These are phyloP conservation scores for Sporisorium sorghi DNA, from an alignment of 1,284 basidiomycete species.

Conservation along the genomic window DNA sequence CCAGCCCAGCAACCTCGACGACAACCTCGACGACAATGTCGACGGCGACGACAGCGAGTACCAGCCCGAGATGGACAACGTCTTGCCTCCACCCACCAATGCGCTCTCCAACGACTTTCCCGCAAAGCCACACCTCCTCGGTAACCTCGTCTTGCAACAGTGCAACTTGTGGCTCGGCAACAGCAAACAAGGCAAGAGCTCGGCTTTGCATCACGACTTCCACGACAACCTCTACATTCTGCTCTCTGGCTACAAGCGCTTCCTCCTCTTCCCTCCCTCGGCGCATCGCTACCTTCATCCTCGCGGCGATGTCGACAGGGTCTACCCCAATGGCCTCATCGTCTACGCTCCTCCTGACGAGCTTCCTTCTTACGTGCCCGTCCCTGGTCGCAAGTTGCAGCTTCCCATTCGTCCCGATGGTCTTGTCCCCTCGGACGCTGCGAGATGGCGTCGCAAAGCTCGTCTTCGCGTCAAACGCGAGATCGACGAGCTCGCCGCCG, in stretches of 20 bases:
- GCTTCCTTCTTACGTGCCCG: slow-evolving; percentile 41
- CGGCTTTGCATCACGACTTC: slow-evolving; percentile 67
- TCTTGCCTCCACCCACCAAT: slow-evolving; percentile 63
- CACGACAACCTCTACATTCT: slow-evolving; percentile 69
- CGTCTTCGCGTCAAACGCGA: slow-evolving; percentile 44
- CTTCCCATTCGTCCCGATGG: slow-evolving; percentile 61
- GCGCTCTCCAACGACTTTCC: slow-evolving; percentile 62
- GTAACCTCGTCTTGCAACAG: slow-evolving; percentile 66
- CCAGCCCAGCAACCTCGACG: neutral
- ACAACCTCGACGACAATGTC: slow-evolving; percentile 37
- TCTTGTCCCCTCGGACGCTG: slow-evolving; percentile 61
- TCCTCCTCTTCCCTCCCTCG: slow-evolving; percentile 66
- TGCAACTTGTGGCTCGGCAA: slow-evolving; percentile 68
- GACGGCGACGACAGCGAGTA: slow-evolving; percentile 41
- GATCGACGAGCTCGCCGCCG: slow-evolving; percentile 57
- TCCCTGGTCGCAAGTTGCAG: slow-evolving; percentile 24
- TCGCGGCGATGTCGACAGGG: slow-evolving; percentile 48
- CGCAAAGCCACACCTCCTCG: slow-evolving; percentile 58
- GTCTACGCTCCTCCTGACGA: slow-evolving; percentile 54
- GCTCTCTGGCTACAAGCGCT: slow-evolving; percentile 65
- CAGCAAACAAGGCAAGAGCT: slow-evolving; percentile 56
- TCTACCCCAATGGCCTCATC: slow-evolving; percentile 65
- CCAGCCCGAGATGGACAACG: slow-evolving; percentile 55
- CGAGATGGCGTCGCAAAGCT: slow-evolving; percentile 59
- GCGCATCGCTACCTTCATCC: slow-evolving; percentile 59